Evolutionary conservation across 2,329 filamentous ascomycete species (phyloP), one percentile per base, ranked within the genome.

Genomic region (Salinomyces thailandicus): DNA sequence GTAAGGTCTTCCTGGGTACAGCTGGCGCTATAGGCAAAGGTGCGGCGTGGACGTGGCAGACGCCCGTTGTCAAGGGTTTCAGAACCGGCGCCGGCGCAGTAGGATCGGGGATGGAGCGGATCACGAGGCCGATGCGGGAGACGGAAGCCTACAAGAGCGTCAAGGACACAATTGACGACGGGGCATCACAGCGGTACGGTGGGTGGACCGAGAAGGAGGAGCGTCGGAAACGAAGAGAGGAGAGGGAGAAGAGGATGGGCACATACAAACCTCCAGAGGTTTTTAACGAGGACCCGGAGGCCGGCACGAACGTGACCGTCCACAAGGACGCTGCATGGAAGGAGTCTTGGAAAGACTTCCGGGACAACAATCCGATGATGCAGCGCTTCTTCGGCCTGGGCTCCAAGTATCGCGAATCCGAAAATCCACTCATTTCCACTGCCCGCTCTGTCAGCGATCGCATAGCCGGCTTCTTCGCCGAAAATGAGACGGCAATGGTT

Each of bases 271-370:
- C 47, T 32, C 50, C 60, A 2, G 77, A 86, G 54, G 73, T 79
- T 5, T 64, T 80, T 55, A 76, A 84, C 38, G 91, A 94, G 61
- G 81, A 96, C 58, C 85, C 85, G 48, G 95, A 91, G 40, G 91
- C 91, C 41, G 91, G 91, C 42, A 94, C 87, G 39, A 93, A 93
- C 56, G 69, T 98, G 33, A 96, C 89, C 1, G 61, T 98, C 1
- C 91, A 98, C 71, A 98, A 98, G 64, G 91, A 98, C 51, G 80
- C 91, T 11, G 84, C 83, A 15, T 96, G 89, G 85, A 95, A 94
- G 65, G 89, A 96, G 61, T 85, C 86, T n/a, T 98, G 91, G 91
- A 77, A 81, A 53, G 83, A 91, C 35, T 98, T 96, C 74, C 81
- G 82, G 45, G 91, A 98, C 60, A 78, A 77, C 47, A 94, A 81